Conservation (phyloP, 495 filamentous ascomycete species). For the Penicillium manginii region DNA sequence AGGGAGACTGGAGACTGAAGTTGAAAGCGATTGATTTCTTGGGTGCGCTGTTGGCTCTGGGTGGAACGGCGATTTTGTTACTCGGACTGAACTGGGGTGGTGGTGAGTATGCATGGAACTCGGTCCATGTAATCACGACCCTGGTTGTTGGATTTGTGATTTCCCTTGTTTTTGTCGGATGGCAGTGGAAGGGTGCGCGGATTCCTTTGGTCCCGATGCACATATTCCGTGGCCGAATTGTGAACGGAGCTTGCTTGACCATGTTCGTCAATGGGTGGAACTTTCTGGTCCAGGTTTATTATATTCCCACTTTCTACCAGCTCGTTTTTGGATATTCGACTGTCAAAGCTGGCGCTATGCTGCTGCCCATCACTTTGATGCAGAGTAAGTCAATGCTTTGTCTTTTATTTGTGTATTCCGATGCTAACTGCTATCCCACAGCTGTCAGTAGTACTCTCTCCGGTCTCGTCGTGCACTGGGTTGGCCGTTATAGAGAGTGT, state of each 20-base stretch:
- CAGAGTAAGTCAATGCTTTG: constrained; percentile 37
- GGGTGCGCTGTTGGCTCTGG: constrained; percentile 40
- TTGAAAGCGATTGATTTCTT: constrained; percentile 54
- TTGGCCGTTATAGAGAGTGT: constrained; percentile 56
- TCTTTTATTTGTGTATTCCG: neutral
- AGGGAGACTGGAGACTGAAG: constrained; percentile 54
- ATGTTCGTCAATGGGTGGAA: constrained; percentile 62
- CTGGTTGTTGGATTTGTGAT: constrained; percentile 49
- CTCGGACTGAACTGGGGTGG: constrained; percentile 58
- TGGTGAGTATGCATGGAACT: constrained; percentile 53
- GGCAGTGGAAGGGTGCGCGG: constrained; percentile 50
- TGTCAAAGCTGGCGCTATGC: constrained; percentile 53
- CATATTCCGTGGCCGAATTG: constrained; percentile 53
- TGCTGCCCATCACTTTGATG: constrained; percentile 56
- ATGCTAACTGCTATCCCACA: neutral
- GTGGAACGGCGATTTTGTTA: constrained; percentile 50
- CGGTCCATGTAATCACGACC: constrained; percentile 50
- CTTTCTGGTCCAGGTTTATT: constrained; percentile 57
- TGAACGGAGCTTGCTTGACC: constrained; percentile 56
- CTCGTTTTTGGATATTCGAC: constrained; percentile 56
- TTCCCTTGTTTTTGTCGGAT: constrained; percentile 49
- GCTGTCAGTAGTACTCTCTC: constrained; percentile 53
- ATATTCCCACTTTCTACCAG: constrained; percentile 60
- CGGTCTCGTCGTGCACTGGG: constrained; percentile 55
- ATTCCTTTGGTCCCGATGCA: constrained; percentile 44